phyloP scores from a whole-genome alignment of 2,329 filamentous ascomycete species.

The Gaeumannomyces tritici region DNA sequence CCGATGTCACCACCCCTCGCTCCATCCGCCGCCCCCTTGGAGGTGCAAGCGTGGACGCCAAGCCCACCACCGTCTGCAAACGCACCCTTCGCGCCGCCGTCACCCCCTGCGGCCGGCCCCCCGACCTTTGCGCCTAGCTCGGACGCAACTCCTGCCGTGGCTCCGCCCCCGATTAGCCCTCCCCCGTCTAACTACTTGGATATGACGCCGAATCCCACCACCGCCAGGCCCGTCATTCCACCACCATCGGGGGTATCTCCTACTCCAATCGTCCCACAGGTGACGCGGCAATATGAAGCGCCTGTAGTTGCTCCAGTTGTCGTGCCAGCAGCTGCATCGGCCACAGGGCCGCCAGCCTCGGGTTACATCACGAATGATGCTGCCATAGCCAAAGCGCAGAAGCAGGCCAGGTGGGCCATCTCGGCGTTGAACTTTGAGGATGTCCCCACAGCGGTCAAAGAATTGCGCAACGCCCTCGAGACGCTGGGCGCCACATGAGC shows the following conservation, averaged over 20 bases:
- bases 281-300: slow-evolving; percentile 11
- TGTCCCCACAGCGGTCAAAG: slow-evolving; percentile 77
- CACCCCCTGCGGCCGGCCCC: slow-evolving; percentile 14
- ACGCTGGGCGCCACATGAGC: slow-evolving; percentile 53
- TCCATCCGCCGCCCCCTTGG: slow-evolving; percentile 13
- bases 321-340: slow-evolving; percentile 7
- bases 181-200: slow-evolving; percentile 12
- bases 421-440: slow-evolving; percentile 97
- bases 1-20: slow-evolving; percentile 18
- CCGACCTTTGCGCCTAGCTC: slow-evolving; percentile 16
- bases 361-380: slow-evolving; percentile 46
- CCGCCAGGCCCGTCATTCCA: slow-evolving; percentile 3
- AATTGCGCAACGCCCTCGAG: slow-evolving; percentile 66
- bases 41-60: slow-evolving; percentile 10
- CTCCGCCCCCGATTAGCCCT: slow-evolving; percentile 15
- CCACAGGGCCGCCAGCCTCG: neutral
- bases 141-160: slow-evolving; percentile 16
- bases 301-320: slow-evolving; percentile 10
- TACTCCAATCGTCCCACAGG: neutral
- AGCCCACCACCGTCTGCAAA: slow-evolving; percentile 17
- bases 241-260: neutral
- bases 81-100: slow-evolving; percentile 19
- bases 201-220: slow-evolving; percentile 11
- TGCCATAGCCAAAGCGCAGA: slow-evolving; percentile 71
- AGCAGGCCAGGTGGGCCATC: slow-evolving; percentile 95